Base-by-base conservation (phyloP, 805 yeast genomes). In the Starmerella sp. region DNA sequence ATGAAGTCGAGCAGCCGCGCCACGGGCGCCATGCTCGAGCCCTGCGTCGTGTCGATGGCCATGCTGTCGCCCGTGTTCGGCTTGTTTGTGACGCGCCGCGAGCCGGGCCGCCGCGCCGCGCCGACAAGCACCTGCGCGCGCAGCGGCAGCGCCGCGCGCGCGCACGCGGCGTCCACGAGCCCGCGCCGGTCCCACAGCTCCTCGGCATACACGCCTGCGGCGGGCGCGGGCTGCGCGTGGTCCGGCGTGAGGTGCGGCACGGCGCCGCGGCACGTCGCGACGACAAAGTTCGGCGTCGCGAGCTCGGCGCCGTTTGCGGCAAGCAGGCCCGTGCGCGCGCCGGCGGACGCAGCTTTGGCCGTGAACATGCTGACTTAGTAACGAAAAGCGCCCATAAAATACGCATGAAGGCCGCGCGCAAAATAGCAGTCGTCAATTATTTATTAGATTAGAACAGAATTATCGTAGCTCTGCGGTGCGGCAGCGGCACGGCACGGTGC, bases 241-340 rank as follows among this genome's bases (percentile, higher is more conserved):
- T 73, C 77, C 8, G 76, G 77, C 28, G 77, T 71, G 51, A 74
- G 54, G 54, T 73, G 76, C 5, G 73, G 72, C 22, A 73, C 60
- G 2, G 69, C 69, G 7, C 76, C 77, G 42, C 76, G 64, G 5
- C 66, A 64, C 14, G 76, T 67, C 5, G 73, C 64, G 7, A 63
- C 57, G 11, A 73, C n/a, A 43, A 66, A 63, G 9, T 58, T 59
- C 1, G 73, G 73, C 1, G 73, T 69, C 14, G 54, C 34, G 15
- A 68, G 54, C 35, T 57, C 64, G 7, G n/a, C 15, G 13, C 65
- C 57, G 14, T 54, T 50, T 9, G 55, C 51, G 6, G 50, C 48
- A 42, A 62, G 56, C 13, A 14, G 31, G 14, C 70, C 70, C 10
- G 55, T 42, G 14, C 70, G 62, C 9, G 68, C 52, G 31, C 59